Conservation (phyloP, 2,329 filamentous ascomycete species). For the Colletotrichum acutatum region DNA sequence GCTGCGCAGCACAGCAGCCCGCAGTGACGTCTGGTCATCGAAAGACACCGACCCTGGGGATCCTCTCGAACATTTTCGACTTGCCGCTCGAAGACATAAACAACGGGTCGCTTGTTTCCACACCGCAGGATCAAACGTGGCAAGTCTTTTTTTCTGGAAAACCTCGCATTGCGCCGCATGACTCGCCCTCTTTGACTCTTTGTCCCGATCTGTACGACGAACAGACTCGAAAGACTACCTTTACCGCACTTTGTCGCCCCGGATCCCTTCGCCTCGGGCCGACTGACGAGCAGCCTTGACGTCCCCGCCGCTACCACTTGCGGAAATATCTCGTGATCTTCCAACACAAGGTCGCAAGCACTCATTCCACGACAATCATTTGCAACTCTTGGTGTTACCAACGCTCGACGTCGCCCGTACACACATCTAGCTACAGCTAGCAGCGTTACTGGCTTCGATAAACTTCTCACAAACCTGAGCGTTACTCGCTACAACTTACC, state of each 20-base stretch:
- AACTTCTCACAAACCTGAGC: not conserved
- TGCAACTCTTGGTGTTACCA: not conserved
- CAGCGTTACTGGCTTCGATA: not conserved
- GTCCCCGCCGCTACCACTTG: not conserved
- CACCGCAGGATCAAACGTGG: conserved; percentile 14
- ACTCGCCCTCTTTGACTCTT: not conserved
- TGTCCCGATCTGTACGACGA: not conserved
- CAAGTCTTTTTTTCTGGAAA: not conserved
- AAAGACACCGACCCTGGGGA: not conserved
- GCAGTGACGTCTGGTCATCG: conserved; percentile 27
- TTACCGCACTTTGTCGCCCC: not conserved
- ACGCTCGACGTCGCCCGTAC: not conserved
- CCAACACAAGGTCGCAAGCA: not conserved
- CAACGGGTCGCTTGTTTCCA: conserved; percentile 30
- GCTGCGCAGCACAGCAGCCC: conserved; percentile 10
- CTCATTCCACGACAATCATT: not conserved
- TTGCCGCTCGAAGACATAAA: conserved; percentile 27
- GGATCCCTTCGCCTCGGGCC: conserved; percentile 6
- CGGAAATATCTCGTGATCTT: not conserved
- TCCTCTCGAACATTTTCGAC: conserved; percentile 6
- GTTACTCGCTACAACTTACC: not conserved
- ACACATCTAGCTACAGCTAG: not conserved
- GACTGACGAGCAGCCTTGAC: not conserved
- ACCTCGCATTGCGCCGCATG: not conserved
- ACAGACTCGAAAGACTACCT: not conserved